Conservation (phyloP, 2,329 filamentous ascomycete species). For the Cladophialophora bantiana region DNA sequence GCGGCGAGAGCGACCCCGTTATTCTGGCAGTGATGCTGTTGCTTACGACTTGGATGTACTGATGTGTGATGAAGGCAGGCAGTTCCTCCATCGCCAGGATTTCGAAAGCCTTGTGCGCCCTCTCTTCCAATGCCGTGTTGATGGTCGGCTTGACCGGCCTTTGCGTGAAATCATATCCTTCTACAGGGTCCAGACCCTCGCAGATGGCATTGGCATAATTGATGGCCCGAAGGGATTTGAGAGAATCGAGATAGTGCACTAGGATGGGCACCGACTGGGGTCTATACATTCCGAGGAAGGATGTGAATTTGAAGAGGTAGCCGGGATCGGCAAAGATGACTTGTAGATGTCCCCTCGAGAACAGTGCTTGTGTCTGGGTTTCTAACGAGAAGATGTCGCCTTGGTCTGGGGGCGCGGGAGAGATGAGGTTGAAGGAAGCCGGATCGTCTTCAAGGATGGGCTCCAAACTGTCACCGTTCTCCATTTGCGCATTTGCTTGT, state of each 20-base stretch:
- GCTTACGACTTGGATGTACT: constrained; percentile 73
- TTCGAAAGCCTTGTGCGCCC: constrained; percentile 70
- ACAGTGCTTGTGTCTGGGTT: constrained; percentile 68
- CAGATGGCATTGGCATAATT: constrained; percentile 74
- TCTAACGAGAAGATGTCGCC: constrained; percentile 62
- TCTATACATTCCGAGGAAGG: constrained; percentile 67
- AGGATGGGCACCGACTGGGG: constrained; percentile 70
- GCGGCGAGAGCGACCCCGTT: constrained; percentile 69
- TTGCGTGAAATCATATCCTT: constrained; percentile 63
- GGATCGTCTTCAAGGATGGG: constrained; percentile 44
- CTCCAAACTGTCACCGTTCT: constrained; percentile 28
- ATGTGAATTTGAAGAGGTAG: constrained; percentile 70
- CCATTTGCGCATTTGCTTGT: constrained; percentile 30
- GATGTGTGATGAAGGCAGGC: constrained; percentile 73
- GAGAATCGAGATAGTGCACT: constrained; percentile 73
- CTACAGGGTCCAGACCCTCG: constrained; percentile 64
- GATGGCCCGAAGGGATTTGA: constrained; percentile 75
- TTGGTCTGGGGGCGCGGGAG: constrained; percentile 42
- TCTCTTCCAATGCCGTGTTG: constrained; percentile 67
- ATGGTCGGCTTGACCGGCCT: constrained; percentile 59
- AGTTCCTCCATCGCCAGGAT: constrained; percentile 71
- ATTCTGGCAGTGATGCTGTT: constrained; percentile 72
- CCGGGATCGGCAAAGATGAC: constrained; percentile 70
- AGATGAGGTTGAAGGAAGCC: constrained; percentile 47
- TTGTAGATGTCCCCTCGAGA: constrained; percentile 70